These are phyloP conservation scores for Epichloe sp. DNA, from an alignment of 2,329 filamentous ascomycete species.

Conservation along the genomic window DNA sequence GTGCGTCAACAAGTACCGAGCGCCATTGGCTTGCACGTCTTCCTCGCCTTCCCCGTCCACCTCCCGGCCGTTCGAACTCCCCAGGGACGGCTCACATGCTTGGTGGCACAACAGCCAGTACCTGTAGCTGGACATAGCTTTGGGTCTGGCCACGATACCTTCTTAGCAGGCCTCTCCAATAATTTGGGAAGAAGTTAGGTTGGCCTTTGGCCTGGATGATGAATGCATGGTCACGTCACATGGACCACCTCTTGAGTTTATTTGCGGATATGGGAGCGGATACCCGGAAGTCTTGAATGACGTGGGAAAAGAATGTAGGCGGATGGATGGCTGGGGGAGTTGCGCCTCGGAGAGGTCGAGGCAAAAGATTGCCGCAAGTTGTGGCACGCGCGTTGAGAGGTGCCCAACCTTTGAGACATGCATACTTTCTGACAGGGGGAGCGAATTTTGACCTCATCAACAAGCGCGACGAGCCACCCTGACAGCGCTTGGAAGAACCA, in stretches of 20 bases:
- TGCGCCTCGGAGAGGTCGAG: not conserved
- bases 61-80: not conserved
- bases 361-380: not conserved
- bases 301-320: not conserved
- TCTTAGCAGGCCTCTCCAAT: not conserved
- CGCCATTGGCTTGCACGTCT: not conserved
- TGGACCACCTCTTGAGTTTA: not conserved
- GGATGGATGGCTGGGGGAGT: not conserved
- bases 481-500: constrained; percentile 2
- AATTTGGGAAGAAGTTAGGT: not conserved
- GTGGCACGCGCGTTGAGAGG: not conserved
- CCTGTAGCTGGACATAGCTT: constrained; percentile 1
- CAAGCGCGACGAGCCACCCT: constrained; percentile 1
- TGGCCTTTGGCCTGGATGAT: not conserved
- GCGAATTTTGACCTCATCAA: not conserved
- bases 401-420: not conserved
- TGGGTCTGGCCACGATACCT: not conserved
- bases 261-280: not conserved
- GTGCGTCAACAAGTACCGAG: constrained; percentile 1
- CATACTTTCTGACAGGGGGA: not conserved
- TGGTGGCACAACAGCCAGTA: constrained; percentile 1
- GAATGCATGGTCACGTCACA: not conserved
- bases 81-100: not conserved
- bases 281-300: not conserved
- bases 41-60: not conserved